These are phyloP conservation scores for Apophysomyces elegans DNA, from an alignment of 371 early-diverging fungal genomes.

Conservation along the genomic window DNA sequence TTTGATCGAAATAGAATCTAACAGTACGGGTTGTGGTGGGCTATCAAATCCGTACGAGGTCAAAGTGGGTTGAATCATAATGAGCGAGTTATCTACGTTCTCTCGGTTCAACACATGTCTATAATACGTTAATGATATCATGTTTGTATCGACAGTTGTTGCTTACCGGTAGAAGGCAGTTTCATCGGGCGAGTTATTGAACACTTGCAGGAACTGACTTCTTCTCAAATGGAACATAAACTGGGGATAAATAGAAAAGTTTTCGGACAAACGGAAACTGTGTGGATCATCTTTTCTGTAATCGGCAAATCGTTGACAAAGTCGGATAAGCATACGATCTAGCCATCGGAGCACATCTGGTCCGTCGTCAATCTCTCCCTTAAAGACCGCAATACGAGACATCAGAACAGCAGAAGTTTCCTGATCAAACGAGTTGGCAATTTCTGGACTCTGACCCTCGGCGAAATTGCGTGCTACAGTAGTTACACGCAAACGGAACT, in stretches of 20 bases:
- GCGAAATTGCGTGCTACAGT: conserved; percentile 95
- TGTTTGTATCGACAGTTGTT: not conserved
- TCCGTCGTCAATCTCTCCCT: conserved; percentile 97
- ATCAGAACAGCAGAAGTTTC: conserved; percentile 99
- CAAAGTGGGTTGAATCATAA: conserved; percentile 99
- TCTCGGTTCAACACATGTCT: conserved; percentile 94
- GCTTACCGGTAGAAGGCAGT: conserved; percentile 91
- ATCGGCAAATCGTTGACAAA: conserved; percentile 97
- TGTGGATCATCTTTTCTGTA: conserved; percentile 96
- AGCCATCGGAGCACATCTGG: conserved; percentile 99
- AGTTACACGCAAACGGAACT: conserved; percentile 91
- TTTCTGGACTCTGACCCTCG: conserved; percentile 88
- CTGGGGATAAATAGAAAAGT: conserved; percentile 99
- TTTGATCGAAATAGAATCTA: conserved; percentile 97
- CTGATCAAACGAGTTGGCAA: conserved; percentile 97
- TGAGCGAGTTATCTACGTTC: conserved; percentile 94
- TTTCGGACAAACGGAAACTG: conserved; percentile 91
- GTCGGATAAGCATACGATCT: conserved; percentile 98
- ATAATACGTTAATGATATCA: conserved; percentile 16
- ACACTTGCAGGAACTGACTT: conserved; percentile 98
- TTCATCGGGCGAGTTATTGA: conserved; percentile 99
- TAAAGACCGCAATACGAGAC: conserved; percentile 98
- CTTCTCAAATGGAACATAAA: conserved; percentile 99
- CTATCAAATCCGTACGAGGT: conserved; percentile 92
- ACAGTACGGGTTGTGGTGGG: conserved; percentile 92